These are phyloP conservation scores for Aspergillus sclerotiicarbonarius DNA, from an alignment of 495 filamentous ascomycete species.

Conservation along the genomic window DNA sequence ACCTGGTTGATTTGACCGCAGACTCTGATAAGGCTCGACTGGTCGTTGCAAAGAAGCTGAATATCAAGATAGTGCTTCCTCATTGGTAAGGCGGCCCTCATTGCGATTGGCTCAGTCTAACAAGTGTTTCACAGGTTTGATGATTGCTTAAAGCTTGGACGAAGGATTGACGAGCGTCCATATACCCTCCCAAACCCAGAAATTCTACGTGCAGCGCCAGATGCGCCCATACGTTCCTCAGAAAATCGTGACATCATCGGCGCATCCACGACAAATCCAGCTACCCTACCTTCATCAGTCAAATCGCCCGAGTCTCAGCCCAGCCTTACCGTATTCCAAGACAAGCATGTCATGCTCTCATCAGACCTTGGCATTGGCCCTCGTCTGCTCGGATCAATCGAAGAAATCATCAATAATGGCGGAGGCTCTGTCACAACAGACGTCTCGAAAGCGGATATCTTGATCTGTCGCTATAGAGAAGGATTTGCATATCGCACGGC, in stretches of 20 bases:
- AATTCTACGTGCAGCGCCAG: conserved; percentile 57
- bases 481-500: conserved; percentile 75
- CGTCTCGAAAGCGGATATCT: conserved; percentile 71
- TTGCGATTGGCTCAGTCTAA: background rate
- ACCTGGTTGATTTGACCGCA: conserved; percentile 80
- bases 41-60: conserved; percentile 59
- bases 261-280: conserved; percentile 66
- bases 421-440: conserved; percentile 66
- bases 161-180: conserved; percentile 80
- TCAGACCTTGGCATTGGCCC: conserved; percentile 67
- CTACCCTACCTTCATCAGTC: conserved; percentile 44
- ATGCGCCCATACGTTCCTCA: conserved; percentile 53
- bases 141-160: conserved; percentile 88
- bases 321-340: conserved; percentile 52
- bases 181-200: conserved; percentile 88
- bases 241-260: conserved; percentile 65
- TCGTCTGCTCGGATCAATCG: conserved; percentile 64
- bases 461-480: conserved; percentile 84
- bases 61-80: conserved; percentile 82
- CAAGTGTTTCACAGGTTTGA: conserved; percentile 67
- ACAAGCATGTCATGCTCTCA: conserved; percentile 55
- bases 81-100: conserved; percentile 67
- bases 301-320: conserved; percentile 31
- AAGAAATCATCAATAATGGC: conserved; percentile 63
- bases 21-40: conserved; percentile 70